Percentiles rank a stretch among this genome's conserved stretches.
Conservation (phyloP, 306 rosid species). For the Medicago ruthenica region DNA sequence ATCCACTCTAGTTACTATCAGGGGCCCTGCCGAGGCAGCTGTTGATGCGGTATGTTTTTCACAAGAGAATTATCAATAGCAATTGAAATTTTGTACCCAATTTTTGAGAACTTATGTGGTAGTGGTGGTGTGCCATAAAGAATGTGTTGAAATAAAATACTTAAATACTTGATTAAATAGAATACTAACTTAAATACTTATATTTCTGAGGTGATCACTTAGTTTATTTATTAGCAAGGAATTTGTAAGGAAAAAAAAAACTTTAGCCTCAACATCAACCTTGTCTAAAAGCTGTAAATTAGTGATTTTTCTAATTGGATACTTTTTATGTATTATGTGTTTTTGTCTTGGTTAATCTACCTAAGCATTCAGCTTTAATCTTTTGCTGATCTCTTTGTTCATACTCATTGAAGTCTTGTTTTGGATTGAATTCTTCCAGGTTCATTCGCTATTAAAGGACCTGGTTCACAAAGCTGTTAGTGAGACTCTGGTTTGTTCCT, state of each 20-base stretch:
- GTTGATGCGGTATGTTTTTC: slow-evolving; percentile 81
- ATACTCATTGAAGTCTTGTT: slow-evolving; percentile 31
- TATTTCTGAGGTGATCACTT: slow-evolving; percentile 1
- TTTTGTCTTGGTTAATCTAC: slow-evolving; percentile 21
- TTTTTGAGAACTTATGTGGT: slow-evolving; percentile 1
- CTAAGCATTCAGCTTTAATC: neutral
- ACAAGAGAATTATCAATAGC: slow-evolving; percentile 18
- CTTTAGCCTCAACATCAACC: neutral
- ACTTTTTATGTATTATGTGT: slow-evolving; percentile 1
- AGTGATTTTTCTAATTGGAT: slow-evolving; percentile 11
- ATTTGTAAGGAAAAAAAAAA: neutral
- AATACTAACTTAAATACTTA: no score
- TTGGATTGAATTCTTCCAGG: slow-evolving; percentile 60
- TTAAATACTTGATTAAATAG: slow-evolving; percentile 21
- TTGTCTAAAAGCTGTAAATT: neutral
- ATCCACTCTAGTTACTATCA: slow-evolving; percentile 75
- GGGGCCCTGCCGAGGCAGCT: slow-evolving; percentile 96
- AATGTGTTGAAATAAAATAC: slow-evolving; percentile 19
- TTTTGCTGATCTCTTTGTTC: slow-evolving; percentile 19
- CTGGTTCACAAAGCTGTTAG: slow-evolving; percentile 83
- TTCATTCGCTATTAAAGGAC: slow-evolving; percentile 81
- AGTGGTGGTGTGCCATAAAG: slow-evolving; percentile 23
- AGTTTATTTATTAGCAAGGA: slow-evolving; percentile 6
- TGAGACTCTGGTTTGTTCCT: slow-evolving; percentile 80
- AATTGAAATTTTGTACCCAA: neutral